Conservation (phyloP, 1,139 yeast genomes). For the Waltiozyma solani region DNA sequence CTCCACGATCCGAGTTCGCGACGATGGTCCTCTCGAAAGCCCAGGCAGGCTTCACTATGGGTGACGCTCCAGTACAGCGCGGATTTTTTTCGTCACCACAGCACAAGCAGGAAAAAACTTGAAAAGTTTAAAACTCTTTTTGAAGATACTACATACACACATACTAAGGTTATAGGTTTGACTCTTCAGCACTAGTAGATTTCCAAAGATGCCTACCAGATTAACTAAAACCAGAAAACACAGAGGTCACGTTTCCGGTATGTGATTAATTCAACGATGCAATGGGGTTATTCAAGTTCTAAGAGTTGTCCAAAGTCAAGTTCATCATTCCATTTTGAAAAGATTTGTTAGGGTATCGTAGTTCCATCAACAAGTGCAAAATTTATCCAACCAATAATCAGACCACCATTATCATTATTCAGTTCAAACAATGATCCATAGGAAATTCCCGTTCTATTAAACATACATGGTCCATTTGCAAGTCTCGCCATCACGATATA, state of each 20-base stretch:
- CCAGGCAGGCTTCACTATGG: neutral
- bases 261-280: slow-evolving; percentile 26
- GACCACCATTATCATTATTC: too few species aligned
- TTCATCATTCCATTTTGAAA: too few species aligned
- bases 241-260: slow-evolving; percentile 99
- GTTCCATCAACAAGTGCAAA: too few species aligned
- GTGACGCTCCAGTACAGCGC: neutral
- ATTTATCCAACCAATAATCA: too few species aligned
- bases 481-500: too few species aligned
- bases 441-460: too few species aligned
- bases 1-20: too few species aligned
- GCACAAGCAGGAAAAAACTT: slow-evolving; percentile 4
- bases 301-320: neutral
- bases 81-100: neutral
- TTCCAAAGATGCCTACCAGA: slow-evolving; percentile 91
- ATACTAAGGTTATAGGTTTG: neutral
- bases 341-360: too few species aligned
- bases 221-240: slow-evolving; percentile 99
- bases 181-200: slow-evolving; percentile 14
- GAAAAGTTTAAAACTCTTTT: slow-evolving; percentile 1
- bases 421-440: too few species aligned
- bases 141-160: neutral
- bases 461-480: too few species aligned
- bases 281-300: neutral
- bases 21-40: too few species aligned